phyloP scores from a whole-genome alignment of 2,329 filamentous ascomycete genomes.

The Exserohilum rostratum region DNA sequence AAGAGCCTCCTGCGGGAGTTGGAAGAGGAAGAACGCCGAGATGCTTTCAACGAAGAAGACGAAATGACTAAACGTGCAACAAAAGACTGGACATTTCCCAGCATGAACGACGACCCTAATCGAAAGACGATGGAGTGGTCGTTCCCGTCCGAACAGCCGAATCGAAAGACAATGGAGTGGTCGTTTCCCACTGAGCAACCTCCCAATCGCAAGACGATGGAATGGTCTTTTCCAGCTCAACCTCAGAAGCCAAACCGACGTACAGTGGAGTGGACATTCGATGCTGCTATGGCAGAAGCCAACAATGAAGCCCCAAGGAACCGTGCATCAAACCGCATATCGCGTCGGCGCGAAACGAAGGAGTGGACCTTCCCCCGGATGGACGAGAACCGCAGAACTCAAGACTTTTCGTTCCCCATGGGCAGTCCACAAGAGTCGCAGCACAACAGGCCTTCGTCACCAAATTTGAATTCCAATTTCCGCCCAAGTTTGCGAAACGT shows the following conservation, averaged over 20 bases:
- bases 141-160: constrained; percentile 50
- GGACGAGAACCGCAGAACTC: constrained; percentile 39
- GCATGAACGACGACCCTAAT: constrained; percentile 46
- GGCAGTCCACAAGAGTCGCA: constrained; percentile 29
- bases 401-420: constrained; percentile 46
- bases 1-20: constrained; percentile 54
- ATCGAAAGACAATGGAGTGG: constrained; percentile 55
- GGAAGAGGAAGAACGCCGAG: constrained; percentile 49
- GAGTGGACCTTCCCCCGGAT: constrained; percentile 38
- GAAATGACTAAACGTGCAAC: constrained; percentile 49
- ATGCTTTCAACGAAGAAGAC: constrained; percentile 36
- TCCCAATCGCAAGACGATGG: constrained; percentile 53
- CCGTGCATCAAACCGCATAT: constrained; percentile 37
- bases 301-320: constrained; percentile 41
- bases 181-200: constrained; percentile 50
- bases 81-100: constrained; percentile 63
- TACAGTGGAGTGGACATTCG: constrained; percentile 58
- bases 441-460: constrained; percentile 31
- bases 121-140: constrained; percentile 63
- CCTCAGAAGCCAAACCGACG: constrained; percentile 48
- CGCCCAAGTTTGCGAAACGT: constrained; percentile 51
- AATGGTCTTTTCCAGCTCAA: constrained; percentile 58
- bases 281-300: constrained; percentile 51
- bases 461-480: constrained; percentile 42
- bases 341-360: constrained; percentile 41